These are phyloP conservation scores for Diaporthe australafricana DNA, from an alignment of 2,329 filamentous ascomycete genomes.

Conservation along the genomic window DNA sequence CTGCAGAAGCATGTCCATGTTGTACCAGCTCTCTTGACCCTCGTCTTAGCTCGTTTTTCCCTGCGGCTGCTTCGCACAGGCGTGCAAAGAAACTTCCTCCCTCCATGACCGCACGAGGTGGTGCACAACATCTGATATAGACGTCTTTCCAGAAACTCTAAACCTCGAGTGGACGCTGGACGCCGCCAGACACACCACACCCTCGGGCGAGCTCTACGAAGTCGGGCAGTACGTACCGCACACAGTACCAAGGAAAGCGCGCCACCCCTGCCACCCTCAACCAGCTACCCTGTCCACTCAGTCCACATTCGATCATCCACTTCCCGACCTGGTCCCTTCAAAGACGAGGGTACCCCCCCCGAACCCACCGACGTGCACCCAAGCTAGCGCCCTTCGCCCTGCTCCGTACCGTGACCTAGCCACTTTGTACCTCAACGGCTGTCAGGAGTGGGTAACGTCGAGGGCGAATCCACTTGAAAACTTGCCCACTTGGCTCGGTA, in stretches of 20 bases:
- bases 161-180: slow-evolving; percentile 6
- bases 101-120: slow-evolving; percentile 4
- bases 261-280: slow-evolving; percentile 5
- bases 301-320: slow-evolving; percentile 29
- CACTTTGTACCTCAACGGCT: slow-evolving; percentile 32
- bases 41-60: not conserved
- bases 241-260: slow-evolving; percentile 7
- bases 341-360: slow-evolving; percentile 23
- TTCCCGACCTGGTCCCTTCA: slow-evolving; percentile 34
- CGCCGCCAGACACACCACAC: not conserved
- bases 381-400: slow-evolving; percentile 22
- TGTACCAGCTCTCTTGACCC: slow-evolving; percentile 13
- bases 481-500: slow-evolving; percentile 36
- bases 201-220: slow-evolving; percentile 10
- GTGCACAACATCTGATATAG: slow-evolving; percentile 2
- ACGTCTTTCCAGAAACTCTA: slow-evolving; percentile 20
- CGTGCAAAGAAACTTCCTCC: slow-evolving; percentile 20
- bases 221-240: not conserved
- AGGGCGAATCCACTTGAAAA: slow-evolving; percentile 36
- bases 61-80: slow-evolving; percentile 25
- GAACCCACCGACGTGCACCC: slow-evolving; percentile 10
- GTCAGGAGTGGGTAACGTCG: slow-evolving; percentile 31
- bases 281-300: slow-evolving; percentile 18
- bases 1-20: slow-evolving; percentile 15
- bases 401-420: slow-evolving; percentile 33